Evolutionary conservation across 2,329 filamentous ascomycete genomes (phyloP).

Genomic region (Paradendryphiella salina): DNA sequence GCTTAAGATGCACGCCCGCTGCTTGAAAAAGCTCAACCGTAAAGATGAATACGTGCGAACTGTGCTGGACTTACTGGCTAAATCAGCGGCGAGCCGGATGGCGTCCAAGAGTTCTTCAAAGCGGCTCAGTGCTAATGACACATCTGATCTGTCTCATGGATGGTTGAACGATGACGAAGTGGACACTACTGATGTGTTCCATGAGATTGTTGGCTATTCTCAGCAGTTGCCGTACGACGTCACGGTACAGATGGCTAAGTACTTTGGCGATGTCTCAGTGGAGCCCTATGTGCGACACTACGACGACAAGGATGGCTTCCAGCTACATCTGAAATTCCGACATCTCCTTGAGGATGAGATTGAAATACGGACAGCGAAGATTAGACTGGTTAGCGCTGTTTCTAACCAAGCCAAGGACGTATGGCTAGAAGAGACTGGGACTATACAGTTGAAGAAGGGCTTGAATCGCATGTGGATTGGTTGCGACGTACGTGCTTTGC

Average conservation of each 20-base stretch:
- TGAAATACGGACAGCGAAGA: conserved; percentile 64
- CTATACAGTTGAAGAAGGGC: conserved; percentile 59
- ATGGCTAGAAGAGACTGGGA: conserved; percentile 59
- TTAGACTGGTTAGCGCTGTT: conserved; percentile 63
- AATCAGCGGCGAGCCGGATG: conserved; percentile 55
- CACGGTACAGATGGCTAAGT: conserved; percentile 68
- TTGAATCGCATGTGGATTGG: conserved; percentile 57
- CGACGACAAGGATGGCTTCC: conserved; percentile 73
- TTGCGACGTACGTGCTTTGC: conserved; percentile 44
- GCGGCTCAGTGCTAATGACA: conserved; percentile 12
- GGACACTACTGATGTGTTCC: conserved; percentile 44
- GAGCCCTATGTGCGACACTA: conserved; percentile 71
- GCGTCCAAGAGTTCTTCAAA: conserved; percentile 31
- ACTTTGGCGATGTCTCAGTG: conserved; percentile 72
- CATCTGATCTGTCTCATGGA: conserved; percentile 16
- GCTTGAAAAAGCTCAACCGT: conserved; percentile 74
- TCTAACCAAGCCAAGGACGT: conserved; percentile 67
- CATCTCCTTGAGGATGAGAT: conserved; percentile 75
- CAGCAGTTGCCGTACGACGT: conserved; percentile 62
- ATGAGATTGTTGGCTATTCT: conserved; percentile 54
- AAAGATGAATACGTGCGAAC: conserved; percentile 79
- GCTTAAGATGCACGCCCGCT: conserved; percentile 82
- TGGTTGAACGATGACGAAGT: conserved; percentile 49
- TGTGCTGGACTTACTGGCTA: conserved; percentile 72
- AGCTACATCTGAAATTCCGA: conserved; percentile 66